phyloP scores from a whole-genome alignment of 306 rosid species.

The Trifolium subterraneum region DNA sequence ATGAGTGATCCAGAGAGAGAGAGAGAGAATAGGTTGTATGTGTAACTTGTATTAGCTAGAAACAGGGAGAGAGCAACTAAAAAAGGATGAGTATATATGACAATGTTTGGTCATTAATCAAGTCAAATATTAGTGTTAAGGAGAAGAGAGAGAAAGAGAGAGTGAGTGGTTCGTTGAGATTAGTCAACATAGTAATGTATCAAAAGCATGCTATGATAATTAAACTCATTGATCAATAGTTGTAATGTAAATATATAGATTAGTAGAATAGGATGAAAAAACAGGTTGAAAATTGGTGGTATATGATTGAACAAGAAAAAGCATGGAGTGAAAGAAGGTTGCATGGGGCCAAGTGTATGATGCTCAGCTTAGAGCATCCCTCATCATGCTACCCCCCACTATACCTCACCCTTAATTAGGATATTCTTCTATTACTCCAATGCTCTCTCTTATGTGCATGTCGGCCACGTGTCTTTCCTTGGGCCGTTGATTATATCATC shows the following conservation, averaged over 20 bases:
- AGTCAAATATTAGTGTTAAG: conserved; percentile 40
- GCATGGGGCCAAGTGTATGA: conserved; percentile 42
- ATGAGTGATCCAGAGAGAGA: conserved; percentile 42
- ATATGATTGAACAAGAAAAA: conserved; percentile 54
- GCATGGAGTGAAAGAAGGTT: conserved; percentile 54
- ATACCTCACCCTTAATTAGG: conserved; percentile 17
- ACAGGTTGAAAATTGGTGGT: conserved; percentile 41
- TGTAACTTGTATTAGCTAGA: conserved; percentile 42
- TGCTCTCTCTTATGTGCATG: conserved; percentile 50
- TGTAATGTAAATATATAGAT: conserved; percentile 5
- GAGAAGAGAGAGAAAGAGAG: conserved; percentile 42
- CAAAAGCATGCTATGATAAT: conserved; percentile 66
- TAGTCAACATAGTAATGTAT: conserved; percentile 87
- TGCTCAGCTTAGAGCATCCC: conserved; percentile 36
- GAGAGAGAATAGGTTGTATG: conserved; percentile 23
- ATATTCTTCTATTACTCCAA: conserved; percentile 45
- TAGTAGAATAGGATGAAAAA: conserved; percentile 12
- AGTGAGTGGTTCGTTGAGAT: conserved; percentile 65
- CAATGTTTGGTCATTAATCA: conserved; percentile 46
- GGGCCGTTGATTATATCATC: conserved; percentile 53
- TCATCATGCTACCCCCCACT: conserved; percentile 81
- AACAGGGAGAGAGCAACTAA: conserved; percentile 50
- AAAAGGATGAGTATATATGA: conserved; percentile 35
- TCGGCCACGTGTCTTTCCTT: conserved; percentile 71
- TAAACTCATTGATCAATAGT: conserved; percentile 51